These are phyloP conservation scores for Cydonia oblonga DNA, from an alignment of 331 rosid genomes.

Conservation along the genomic window DNA sequence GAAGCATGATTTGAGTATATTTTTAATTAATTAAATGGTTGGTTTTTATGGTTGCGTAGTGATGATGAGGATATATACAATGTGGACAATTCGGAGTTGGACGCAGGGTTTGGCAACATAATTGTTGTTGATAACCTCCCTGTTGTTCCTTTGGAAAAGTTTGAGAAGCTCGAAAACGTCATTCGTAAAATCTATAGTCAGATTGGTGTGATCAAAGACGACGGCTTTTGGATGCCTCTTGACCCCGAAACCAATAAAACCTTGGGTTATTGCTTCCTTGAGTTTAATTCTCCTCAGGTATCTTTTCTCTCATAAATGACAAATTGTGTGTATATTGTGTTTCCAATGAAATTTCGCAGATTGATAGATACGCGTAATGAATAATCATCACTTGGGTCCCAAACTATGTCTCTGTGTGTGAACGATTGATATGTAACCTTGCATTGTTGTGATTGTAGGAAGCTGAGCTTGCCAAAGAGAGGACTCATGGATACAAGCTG, in stretches of 20 bases:
- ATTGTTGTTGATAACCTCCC: constrained; percentile 81
- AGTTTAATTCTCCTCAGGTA: constrained; percentile 81
- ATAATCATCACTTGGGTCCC: no score
- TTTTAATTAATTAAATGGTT: background rate
- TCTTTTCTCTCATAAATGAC: background rate
- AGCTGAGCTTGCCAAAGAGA: constrained; percentile 88
- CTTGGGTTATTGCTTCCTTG: constrained; percentile 72
- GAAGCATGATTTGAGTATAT: background rate
- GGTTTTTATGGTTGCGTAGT: constrained; percentile 10
- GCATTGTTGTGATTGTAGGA: constrained; percentile 39
- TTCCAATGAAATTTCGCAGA: background rate
- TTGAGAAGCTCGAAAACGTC: constrained; percentile 72
- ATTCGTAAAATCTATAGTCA: constrained; percentile 69
- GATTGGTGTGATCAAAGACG: constrained; percentile 70
- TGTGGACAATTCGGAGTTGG: constrained; percentile 55
- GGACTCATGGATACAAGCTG: constrained; percentile 77
- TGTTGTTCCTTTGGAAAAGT: constrained; percentile 63
- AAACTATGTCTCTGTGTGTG: no score
- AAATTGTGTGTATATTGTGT: background rate
- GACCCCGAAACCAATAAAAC: constrained; percentile 43
- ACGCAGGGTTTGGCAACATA: constrained; percentile 63
- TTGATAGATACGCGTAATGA: background rate
- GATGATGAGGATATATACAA: constrained; percentile 56
- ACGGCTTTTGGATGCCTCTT: constrained; percentile 85
- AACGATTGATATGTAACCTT: background rate